Evolutionary conservation across 129 eudicot genomes (phyloP), one percentile per base, ranked within the genome.

Genomic region (Flaveria trinervia): DNA sequence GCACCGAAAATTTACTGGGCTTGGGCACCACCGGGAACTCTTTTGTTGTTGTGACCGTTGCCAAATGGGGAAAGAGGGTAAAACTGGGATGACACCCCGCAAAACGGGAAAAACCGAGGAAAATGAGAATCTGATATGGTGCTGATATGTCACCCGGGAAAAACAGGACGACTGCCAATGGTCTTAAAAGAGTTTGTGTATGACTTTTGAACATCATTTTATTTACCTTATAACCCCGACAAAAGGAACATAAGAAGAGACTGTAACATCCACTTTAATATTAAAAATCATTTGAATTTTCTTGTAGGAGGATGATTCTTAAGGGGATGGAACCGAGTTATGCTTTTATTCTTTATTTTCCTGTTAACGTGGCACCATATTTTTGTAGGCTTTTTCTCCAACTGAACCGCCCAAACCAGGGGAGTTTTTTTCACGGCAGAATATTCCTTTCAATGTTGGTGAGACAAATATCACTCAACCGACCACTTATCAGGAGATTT

Each of bases 331-430:
- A 67, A 50, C 22, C 10, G 10, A 11, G 56, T 44, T 54, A 15
- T 33, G 52, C 73, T 20, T 41, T 1, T 28, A 23, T 57, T 61
- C 20, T 11, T 7, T 56, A 30, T 43, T 72, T 49, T 69, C 30
- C 55, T 56, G 44, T 20, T 49, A 13, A 62, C 18, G 66, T 51
- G 54, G 66, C 65, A 18, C 28, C 49, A 25, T 49, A 72, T 68
- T 71, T 65, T 54, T 77, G 79, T 80, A 94, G 98, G 93, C 93
- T 39, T 94, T 85, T 79, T 89, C 97, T 76, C 98, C 98, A 44
- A 86, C 65, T 79, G 98, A 94, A 39, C 89, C 86, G 0, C 85
- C 78, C 11, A 94, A 94, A 79, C 83, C 96, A 11, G 98, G 98
- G 52, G 98, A 94, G 71, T 84, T 77, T 41, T 86, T 94, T 28